phyloP scores from a whole-genome alignment of 345 rosid genomes.

The Hibiscus syriacus region DNA sequence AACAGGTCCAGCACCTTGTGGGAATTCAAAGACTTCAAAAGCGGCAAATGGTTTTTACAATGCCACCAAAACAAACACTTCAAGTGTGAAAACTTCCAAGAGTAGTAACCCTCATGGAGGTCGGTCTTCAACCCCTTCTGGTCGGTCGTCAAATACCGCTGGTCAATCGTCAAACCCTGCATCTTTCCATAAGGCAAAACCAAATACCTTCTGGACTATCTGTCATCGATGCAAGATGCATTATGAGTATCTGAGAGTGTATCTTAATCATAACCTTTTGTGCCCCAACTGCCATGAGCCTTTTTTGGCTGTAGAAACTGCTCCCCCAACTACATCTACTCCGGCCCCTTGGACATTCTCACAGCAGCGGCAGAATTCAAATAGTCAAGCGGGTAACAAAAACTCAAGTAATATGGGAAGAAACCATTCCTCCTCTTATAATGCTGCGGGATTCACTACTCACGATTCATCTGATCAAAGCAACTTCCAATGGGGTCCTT shows the following conservation, averaged over 20 bases:
- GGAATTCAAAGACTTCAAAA: conserved; percentile 23
- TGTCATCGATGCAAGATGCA: conserved; percentile 59
- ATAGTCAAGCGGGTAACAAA: conserved; percentile 32
- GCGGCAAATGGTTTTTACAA: conserved; percentile 33
- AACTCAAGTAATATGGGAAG: conserved; percentile 18
- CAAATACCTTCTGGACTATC: conserved; percentile 56
- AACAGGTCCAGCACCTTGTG: conserved; percentile 32
- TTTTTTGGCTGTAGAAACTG: conserved; percentile 43
- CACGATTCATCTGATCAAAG: conserved; percentile 27
- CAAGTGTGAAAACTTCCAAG: conserved; percentile 28
- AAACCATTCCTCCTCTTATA: conserved; percentile 17
- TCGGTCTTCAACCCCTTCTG: conserved; percentile 21
- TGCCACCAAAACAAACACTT: conserved; percentile 25
- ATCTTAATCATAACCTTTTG: conserved; percentile 43
- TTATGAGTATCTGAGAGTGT: conserved; percentile 49
- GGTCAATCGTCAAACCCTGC: conserved; percentile 23
- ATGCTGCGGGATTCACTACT: conserved; percentile 15
- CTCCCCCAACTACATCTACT: conserved; percentile 38
- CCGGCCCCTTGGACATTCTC: conserved; percentile 34
- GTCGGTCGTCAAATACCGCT: conserved; percentile 2
- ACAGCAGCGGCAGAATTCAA: conserved; percentile 31
- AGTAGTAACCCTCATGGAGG: conserved; percentile 25
- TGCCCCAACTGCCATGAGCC: conserved; percentile 57
- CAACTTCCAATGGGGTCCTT: conserved; percentile 44
- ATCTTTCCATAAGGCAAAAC: conserved; percentile 24